These are phyloP conservation scores for Umbilicus rupestris DNA, from an alignment of 164 flowering plant species.

Conservation along the genomic window DNA sequence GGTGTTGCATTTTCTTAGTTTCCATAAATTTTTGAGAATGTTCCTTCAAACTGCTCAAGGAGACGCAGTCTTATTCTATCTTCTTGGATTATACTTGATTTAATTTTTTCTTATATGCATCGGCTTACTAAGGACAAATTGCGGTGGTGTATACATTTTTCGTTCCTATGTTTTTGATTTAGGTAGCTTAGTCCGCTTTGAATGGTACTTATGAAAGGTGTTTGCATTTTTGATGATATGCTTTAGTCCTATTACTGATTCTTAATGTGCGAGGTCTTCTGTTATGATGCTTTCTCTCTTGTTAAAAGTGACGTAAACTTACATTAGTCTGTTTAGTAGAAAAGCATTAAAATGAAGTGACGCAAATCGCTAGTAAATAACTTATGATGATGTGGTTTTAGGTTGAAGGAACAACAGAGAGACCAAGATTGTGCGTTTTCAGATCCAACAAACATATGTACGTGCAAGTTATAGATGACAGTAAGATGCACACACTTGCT, in stretches of 20 bases:
- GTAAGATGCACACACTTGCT: conserved; percentile 95
- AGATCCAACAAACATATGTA: conserved; percentile 90
- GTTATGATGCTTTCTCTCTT: background rate
- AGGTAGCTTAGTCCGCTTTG: too few species aligned
- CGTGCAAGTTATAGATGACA: conserved; percentile 93
- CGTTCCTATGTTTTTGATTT: too few species aligned
- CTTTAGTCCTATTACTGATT: background rate
- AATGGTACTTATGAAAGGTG: background rate
- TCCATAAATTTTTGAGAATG: too few species aligned
- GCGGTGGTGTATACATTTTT: too few species aligned
- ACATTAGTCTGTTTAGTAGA: background rate
- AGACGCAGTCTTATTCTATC: too few species aligned
- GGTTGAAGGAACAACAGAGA: conserved; percentile 91
- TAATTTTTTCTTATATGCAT: too few species aligned
- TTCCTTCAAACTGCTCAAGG: too few species aligned
- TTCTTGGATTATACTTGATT: too few species aligned
- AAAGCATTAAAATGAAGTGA: background rate
- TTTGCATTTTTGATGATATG: background rate
- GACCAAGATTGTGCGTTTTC: conserved; percentile 83
- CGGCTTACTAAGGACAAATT: too few species aligned
- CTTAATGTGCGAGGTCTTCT: background rate
- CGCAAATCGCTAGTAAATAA: background rate
- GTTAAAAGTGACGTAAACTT: background rate
- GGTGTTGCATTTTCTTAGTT: too few species aligned
- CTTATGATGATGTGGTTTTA: conserved; percentile 16